Percentiles rank a stretch among this genome's conserved stretches.
phyloP scores from a whole-genome alignment of 495 filamentous ascomycete species.

The Melanomma pulvis-pyrius region DNA sequence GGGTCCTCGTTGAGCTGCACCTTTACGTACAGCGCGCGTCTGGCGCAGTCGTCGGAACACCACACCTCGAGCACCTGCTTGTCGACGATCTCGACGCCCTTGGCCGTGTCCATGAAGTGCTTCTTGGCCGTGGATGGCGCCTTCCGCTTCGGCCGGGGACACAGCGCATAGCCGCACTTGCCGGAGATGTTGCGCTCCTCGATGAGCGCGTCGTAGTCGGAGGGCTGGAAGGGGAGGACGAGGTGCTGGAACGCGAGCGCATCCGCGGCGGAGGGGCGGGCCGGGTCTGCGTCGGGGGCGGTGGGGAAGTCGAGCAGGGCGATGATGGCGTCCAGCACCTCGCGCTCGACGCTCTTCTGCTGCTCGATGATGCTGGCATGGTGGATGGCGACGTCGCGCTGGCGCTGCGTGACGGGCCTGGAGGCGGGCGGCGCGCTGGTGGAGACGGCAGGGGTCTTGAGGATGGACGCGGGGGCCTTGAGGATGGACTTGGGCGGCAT shows the following conservation, averaged over 20 bases:
- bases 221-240: constrained; percentile 73
- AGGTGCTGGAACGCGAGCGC: constrained; percentile 57
- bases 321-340: constrained; percentile 70
- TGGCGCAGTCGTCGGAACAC: constrained; percentile 80
- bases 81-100: constrained; percentile 58
- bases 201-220: constrained; percentile 84
- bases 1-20: constrained; percentile 81
- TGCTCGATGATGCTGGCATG: constrained; percentile 80
- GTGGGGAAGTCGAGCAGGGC: constrained; percentile 66
- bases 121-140: constrained; percentile 51
- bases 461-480: constrained; percentile 61
- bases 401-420: constrained; percentile 54
- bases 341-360: constrained; percentile 70
- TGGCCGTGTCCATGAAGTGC: constrained; percentile 56
- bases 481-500: constrained; percentile 56
- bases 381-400: constrained; percentile 68
- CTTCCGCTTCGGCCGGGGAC: constrained; percentile 59
- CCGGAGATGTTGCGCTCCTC: constrained; percentile 80
- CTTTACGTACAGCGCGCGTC: constrained; percentile 77
- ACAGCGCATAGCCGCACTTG: constrained; percentile 82
- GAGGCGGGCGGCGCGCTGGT: constrained; percentile 46
- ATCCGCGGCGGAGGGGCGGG: constrained; percentile 61
- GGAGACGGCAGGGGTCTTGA: constrained; percentile 56
- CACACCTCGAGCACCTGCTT: constrained; percentile 77
- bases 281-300: constrained; percentile 55